Evolutionary conservation across 176 grass and related monocot genomes (phyloP), one percentile per base, ranked within the genome.

Genomic region (Poa pratensis): DNA sequence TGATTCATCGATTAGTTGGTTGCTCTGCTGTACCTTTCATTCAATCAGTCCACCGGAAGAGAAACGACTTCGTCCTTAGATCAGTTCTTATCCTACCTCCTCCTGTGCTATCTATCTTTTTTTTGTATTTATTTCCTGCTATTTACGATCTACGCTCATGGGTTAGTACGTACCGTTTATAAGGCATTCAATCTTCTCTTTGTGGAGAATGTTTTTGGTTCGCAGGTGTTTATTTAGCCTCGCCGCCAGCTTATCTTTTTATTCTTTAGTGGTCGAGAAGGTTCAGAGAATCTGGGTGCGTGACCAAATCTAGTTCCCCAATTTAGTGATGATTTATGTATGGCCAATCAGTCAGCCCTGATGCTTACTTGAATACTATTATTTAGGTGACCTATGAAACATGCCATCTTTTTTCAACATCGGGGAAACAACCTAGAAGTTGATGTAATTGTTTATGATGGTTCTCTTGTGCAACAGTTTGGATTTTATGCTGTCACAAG

Each of bases 351-450:
- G 22, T 62, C 19, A 11, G 15, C 9, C 6, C n/a, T 77, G 5
- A 77, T 79, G 76, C 8, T 79, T 59, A 61, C 34, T 10, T 43
- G 20, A 42, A 61, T 30, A 73, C 71, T 74, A 22, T 77, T 35
- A 14, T 37, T 78, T 23, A 17, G 53, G 4, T 26, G 5, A 69
- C 19, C 49, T 70, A 66, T 55, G n/a, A 59, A 82, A 63, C 45
- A 28, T 13, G 2, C 17, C 16, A 12, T 12, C 23, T 48, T 48
- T 30, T 64, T 26, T 62, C 8, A 24, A 6, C 69, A n/a, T 81
- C 1, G 13, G 57, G 18, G 71, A 59, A 22, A 84, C 1, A 13
- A 48, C 42, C 58, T 13, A 55, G 14, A 16, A 20, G 7, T 13
- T 63, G 28, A 9, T 73, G 53, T 59, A 60, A 19, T 58, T 58